phyloP scores from a whole-genome alignment of 225 moss, liverwort and hornwort genomes.

The Antitrichia curtipendula region DNA sequence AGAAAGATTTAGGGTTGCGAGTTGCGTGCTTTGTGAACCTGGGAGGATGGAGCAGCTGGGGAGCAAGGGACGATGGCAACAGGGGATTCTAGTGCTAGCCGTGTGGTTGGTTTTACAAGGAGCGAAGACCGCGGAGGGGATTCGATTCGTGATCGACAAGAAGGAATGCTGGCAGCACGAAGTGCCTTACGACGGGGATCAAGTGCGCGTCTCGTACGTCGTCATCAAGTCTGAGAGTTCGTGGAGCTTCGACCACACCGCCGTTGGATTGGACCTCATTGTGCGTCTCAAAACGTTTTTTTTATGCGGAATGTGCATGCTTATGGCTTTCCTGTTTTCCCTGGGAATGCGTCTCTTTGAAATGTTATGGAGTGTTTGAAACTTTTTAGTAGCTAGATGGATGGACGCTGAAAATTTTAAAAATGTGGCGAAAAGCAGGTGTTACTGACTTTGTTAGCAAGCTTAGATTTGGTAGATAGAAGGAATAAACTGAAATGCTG shows the following conservation, averaged over 20 bases:
- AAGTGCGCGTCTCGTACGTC: slow-evolving; percentile 63
- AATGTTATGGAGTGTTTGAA: not conserved
- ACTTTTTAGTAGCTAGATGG: not conserved
- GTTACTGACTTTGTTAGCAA: not conserved
- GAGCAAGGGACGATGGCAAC: not conserved
- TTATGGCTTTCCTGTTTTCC: not conserved
- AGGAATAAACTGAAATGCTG: not conserved
- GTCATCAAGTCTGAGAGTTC: slow-evolving; percentile 66
- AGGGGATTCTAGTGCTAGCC: not conserved
- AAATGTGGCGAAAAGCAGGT: not conserved
- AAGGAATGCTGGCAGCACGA: slow-evolving; percentile 68
- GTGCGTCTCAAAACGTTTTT: not conserved
- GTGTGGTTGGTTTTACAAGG: not conserved
- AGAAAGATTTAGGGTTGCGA: not conserved
- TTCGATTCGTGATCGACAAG: slow-evolving; percentile 79
- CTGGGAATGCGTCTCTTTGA: not conserved
- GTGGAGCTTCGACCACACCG: slow-evolving; percentile 47
- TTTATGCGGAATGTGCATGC: not conserved
- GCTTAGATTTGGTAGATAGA: not conserved
- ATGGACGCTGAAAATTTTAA: not conserved
- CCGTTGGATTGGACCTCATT: slow-evolving; percentile 54
- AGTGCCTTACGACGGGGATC: slow-evolving; percentile 48
- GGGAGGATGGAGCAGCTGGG: not conserved
- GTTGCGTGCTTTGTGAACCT: not conserved
- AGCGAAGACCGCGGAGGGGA: slow-evolving; percentile 7